These are phyloP conservation scores for Fraxinus americana DNA, from an alignment of 257 asterid genomes.

Conservation along the genomic window DNA sequence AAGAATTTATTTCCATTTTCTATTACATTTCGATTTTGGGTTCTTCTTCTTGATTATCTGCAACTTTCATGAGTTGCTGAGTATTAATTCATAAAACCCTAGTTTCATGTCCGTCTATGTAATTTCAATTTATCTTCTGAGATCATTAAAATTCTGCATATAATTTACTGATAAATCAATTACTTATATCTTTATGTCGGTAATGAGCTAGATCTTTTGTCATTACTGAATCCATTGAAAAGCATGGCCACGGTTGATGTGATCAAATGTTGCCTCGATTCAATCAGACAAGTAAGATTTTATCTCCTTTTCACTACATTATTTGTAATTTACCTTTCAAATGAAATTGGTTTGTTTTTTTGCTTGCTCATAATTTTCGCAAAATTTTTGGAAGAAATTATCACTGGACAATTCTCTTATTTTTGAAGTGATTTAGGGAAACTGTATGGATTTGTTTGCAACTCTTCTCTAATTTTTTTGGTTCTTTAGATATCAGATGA, in stretches of 20 bases:
- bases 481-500: slow-evolving; percentile 74
- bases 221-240: slow-evolving; percentile 16
- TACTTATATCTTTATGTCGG: slow-evolving; percentile 14
- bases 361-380: slow-evolving; percentile 2
- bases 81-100: slow-evolving; percentile 11
- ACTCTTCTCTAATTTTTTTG: background rate
- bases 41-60: background rate
- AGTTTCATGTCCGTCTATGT: slow-evolving; percentile 4
- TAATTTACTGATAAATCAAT: background rate
- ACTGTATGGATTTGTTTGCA: slow-evolving; percentile 4
- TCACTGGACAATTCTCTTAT: background rate
- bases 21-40: no score
- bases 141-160: background rate
- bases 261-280: slow-evolving; percentile 82
- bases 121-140: background rate
- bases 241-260: slow-evolving; percentile 75
- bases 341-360: background rate
- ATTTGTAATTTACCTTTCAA: slow-evolving; percentile 19
- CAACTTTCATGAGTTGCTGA: background rate
- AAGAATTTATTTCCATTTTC: no score
- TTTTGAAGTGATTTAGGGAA: slow-evolving; percentile 5
- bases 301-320: background rate
- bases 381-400: slow-evolving; percentile 10
- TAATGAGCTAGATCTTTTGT: background rate
- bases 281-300: slow-evolving; percentile 72